Base-by-base conservation (phyloP, 2,329 filamentous ascomycete genomes). In the Alternaria viburni region DNA sequence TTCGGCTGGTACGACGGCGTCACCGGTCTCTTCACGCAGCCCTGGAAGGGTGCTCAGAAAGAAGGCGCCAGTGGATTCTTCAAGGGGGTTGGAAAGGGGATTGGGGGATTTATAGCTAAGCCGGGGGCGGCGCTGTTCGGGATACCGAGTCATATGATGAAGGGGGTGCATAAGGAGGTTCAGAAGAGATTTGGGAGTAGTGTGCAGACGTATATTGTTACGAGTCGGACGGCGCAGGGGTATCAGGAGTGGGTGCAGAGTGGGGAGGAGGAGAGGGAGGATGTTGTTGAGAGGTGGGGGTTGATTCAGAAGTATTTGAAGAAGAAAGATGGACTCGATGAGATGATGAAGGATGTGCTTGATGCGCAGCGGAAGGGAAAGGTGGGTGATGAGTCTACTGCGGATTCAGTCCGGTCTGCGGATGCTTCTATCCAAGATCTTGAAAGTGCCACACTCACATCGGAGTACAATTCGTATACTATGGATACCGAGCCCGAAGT, bases 1-100 rank as follows among this genome's bases (percentile, higher is more conserved):
- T 68, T 68, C 54, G 71, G 68, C 6, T 64, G 64, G 44, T 71
- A 68, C 45, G 73, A 75, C 50, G 72, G 70, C 11, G 61, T 75
- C 13, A 70, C 66, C 30, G 72, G 67, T 5, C 54, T 76, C 4
- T 63, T 70, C 25, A 68, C 64, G 3, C 67, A 73, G 59, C 71
- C 73, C 4, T 62, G 57, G 30, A 60, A 65, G 43, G 71, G 69
- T 19, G 72, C 64, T 4, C 62, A 66, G 47, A 62, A 73, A 54
- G 64, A 72, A 7, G 73, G 72, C 11, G 62, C 68, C 0, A 54
- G 57, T 5, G 72, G 72, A 0, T 73, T 76, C 50, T 45, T 68
- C 21, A 75, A 74, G 54, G 71, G 73, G 3, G 46, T 74, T 2
- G 72, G 73, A 3, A 73, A 73, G 56, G 74, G 71, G 0, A 55